These are phyloP conservation scores for Phytophthora fragariaefolia DNA, from an alignment of 352 stramenopile genomes.

Conservation along the genomic window DNA sequence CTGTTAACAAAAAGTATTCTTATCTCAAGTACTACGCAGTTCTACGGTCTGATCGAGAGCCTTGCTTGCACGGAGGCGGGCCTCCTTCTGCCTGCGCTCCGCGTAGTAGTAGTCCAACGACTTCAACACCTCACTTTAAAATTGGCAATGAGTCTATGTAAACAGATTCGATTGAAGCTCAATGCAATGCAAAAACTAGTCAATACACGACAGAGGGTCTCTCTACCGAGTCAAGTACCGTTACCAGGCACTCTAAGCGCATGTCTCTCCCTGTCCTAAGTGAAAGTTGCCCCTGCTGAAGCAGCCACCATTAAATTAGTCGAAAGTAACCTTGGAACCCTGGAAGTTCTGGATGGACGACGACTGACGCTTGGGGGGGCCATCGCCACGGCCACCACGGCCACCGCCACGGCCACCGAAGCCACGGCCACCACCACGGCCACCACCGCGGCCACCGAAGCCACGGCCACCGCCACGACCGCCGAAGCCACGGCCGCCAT, in stretches of 20 bases:
- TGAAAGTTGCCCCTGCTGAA: slow-evolving; percentile 14
- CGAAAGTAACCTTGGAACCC: slow-evolving; percentile 97
- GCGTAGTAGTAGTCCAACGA: too few relatives aligned
- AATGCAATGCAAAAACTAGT: slow-evolving; percentile 45
- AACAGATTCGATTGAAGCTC: slow-evolving; percentile 45
- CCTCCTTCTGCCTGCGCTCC: too few relatives aligned
- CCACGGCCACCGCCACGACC: slow-evolving; percentile 60
- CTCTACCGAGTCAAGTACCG: slow-evolving; percentile 35
- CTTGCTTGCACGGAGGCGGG: too few relatives aligned
- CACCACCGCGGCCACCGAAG: slow-evolving; percentile 51
- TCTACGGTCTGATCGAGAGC: too few relatives aligned
- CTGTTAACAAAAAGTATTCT: too few relatives aligned
- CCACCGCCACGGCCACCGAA: slow-evolving; percentile 73
- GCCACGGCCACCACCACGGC: slow-evolving; percentile 63
- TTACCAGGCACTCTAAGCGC: slow-evolving; percentile 23
- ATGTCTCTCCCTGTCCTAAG: slow-evolving; percentile 31
- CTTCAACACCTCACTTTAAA: background rate
- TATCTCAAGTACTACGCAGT: too few relatives aligned
- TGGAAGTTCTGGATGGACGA: slow-evolving; percentile 94
- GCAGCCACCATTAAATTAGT: slow-evolving; percentile 78
- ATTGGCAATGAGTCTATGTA: slow-evolving; percentile 45
- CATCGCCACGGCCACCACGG: slow-evolving; percentile 62
- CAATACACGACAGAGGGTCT: slow-evolving; percentile 35
- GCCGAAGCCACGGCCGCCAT: slow-evolving; percentile 54
- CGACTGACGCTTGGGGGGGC: slow-evolving; percentile 85